Evolutionary conservation across 2,329 filamentous ascomycete genomes (phyloP).

Genomic region (Rutstroemia sp.): DNA sequence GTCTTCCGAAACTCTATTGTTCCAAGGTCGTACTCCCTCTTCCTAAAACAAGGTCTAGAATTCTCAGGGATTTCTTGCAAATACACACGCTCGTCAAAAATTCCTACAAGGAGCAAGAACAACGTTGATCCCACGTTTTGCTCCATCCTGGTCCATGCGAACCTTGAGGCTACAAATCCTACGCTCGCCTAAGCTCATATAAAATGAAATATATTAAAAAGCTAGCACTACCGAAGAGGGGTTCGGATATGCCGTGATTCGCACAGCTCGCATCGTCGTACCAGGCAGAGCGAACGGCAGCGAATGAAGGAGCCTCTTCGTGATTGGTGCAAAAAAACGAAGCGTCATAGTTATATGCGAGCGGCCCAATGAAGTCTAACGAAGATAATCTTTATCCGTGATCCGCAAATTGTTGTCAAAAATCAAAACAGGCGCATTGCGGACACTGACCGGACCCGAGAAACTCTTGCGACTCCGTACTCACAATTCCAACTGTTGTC

Average conservation of each 20-base stretch:
- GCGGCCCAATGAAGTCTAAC: constrained; percentile 2
- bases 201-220: background rate
- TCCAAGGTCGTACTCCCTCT: background rate
- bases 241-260: constrained; percentile 12
- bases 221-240: constrained; percentile 9
- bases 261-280: background rate
- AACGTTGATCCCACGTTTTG: constrained; percentile 11
- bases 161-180: background rate
- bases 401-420: background rate
- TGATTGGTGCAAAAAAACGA: constrained; percentile 4
- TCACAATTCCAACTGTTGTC: constrained; percentile 1
- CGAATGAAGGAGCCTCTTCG: background rate
- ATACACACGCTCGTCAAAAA: constrained; percentile 7
- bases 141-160: background rate
- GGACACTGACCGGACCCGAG: too few species aligned
- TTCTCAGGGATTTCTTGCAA: background rate
- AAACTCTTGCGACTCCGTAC: background rate
- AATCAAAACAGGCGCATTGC: too few species aligned
- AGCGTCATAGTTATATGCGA: constrained; percentile 1
- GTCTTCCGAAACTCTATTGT: background rate
- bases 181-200: background rate
- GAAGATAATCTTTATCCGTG: background rate
- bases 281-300: background rate
- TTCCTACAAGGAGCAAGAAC: constrained; percentile 6
- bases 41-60: constrained; percentile 1